These are phyloP conservation scores for Ligustrum vulgare DNA, from an alignment of 257 asterid species.

Conservation along the genomic window DNA sequence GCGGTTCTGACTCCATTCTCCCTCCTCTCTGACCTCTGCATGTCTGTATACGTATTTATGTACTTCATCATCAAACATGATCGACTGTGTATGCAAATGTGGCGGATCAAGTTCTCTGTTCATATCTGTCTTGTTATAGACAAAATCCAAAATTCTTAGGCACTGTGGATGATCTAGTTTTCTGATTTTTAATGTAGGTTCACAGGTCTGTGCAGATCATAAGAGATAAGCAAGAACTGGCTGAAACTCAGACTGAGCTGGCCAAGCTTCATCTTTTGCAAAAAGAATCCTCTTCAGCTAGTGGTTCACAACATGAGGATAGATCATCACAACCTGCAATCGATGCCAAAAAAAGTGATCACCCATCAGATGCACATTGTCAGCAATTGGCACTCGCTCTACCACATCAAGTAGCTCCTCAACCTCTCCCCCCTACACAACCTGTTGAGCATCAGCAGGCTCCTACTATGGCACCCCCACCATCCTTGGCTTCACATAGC, in stretches of 20 bases:
- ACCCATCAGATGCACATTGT: conserved; percentile 48
- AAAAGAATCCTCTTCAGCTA: conserved; percentile 59
- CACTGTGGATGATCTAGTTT: neutral
- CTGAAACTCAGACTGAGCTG: conserved; percentile 86
- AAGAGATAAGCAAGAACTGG: conserved; percentile 95
- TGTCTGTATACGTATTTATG: neutral
- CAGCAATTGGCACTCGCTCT: conserved; percentile 88
- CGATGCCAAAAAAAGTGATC: conserved; percentile 57
- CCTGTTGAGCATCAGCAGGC: conserved; percentile 65
- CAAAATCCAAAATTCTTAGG: neutral
- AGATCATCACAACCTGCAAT: conserved; percentile 41
- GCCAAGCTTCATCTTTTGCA: conserved; percentile 87
- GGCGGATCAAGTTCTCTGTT: neutral
- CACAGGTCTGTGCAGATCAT: conserved; percentile 91
- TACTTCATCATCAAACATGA: neutral
- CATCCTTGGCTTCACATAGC: conserved; percentile 60
- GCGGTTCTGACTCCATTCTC: too few relatives aligned
- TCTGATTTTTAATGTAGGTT: conserved; percentile 49
- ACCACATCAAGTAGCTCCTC: conserved; percentile 73
- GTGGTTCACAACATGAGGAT: conserved; percentile 61
- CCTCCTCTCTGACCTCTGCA: neutral
- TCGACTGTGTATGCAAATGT: neutral
- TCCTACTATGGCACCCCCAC: conserved; percentile 51
- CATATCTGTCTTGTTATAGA: neutral
- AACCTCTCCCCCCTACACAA: conserved; percentile 43